A percentile compares a stretch with the other conserved stretches of the same genome.
These are phyloP conservation scores for Sporothrix pseudoabietina DNA, from an alignment of 2,329 filamentous ascomycete species.

Conservation along the genomic window DNA sequence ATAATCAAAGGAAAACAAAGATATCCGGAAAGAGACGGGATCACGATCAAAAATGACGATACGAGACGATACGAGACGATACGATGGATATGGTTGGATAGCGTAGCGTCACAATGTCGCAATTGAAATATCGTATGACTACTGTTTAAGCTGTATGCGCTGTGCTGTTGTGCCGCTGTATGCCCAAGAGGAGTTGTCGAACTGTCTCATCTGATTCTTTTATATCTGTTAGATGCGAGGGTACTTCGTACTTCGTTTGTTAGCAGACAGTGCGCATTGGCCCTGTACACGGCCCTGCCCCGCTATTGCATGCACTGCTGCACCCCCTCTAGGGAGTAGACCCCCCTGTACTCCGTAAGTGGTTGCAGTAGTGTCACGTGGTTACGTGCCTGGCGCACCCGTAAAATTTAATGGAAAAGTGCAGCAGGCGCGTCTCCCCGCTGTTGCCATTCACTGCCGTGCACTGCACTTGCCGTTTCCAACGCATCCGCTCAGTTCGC, in stretches of 20 bases:
- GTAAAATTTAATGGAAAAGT: neutral
- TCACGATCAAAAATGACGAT: neutral
- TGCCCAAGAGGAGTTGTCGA: neutral
- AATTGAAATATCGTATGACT: neutral
- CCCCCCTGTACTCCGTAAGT: constrained; percentile 2
- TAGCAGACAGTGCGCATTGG: neutral
- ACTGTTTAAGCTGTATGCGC: neutral
- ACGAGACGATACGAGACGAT: neutral
- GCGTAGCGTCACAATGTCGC: neutral
- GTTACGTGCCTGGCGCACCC: constrained; percentile 20
- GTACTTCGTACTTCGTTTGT: neutral
- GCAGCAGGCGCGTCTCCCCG: constrained; percentile 28
- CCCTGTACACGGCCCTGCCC: constrained; percentile 4
- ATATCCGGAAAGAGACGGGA: neutral
- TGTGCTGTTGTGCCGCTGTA: neutral
- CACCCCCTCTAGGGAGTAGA: neutral
- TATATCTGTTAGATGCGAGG: neutral
- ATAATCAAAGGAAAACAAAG: neutral
- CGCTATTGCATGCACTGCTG: constrained; percentile 6
- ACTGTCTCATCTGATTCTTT: neutral
- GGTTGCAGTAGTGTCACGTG: constrained; percentile 28
- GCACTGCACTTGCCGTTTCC: neutral
- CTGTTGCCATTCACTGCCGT: constrained; percentile 2
- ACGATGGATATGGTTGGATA: neutral
- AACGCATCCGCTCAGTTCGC: neutral